Base-by-base conservation (phyloP, 1,284 basidiomycete genomes). In the Testicularia cyperi region DNA sequence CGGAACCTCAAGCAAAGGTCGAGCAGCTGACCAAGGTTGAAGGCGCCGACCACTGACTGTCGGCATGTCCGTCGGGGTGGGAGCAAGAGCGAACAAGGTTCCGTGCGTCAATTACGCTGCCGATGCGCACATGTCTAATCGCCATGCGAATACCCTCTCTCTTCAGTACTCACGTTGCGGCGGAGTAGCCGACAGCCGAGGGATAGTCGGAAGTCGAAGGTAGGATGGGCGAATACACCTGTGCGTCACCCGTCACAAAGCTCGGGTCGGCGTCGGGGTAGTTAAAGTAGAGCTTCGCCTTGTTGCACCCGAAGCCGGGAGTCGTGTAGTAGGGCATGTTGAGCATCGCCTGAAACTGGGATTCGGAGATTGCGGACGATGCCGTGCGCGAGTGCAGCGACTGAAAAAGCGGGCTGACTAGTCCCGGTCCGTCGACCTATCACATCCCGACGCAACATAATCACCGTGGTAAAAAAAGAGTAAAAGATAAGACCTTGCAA, bases 111-210 rank as follows among this genome's bases (percentile, higher is more conserved):
- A n/a, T n/a, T n/a, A n/a, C n/a, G n/a, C n/a, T n/a, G n/a, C n/a
- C n/a, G n/a, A n/a, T n/a, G n/a, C n/a, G n/a, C n/a, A n/a, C n/a
- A n/a, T n/a, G n/a, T n/a, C n/a, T n/a, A n/a, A n/a, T n/a, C n/a
- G n/a, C n/a, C n/a, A n/a, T n/a, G n/a, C n/a, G n/a, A n/a, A n/a
- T n/a, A n/a, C n/a, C n/a, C n/a, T n/a, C n/a, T n/a, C n/a, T n/a
- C n/a, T n/a, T n/a, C n/a, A n/a, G n/a, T 14, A 53, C 49, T 45
- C 33, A 53, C 49, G 39, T 36, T 29, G 49, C 49, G 28, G 49
- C 49, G n/a, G 38, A 45, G n/a, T 45, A 53, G 2, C 43, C 49
- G 9, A 15, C 6, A 4, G 34, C 38, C 13, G 5, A 22, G 6
- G 16, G 19, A 15, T 38, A 34, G 34, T 53, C 24, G 7, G 19